Evolutionary conservation across 441 rosid genomes (phyloP), one percentile per base, ranked within the genome.

Genomic region (Erodium trifolium): DNA sequence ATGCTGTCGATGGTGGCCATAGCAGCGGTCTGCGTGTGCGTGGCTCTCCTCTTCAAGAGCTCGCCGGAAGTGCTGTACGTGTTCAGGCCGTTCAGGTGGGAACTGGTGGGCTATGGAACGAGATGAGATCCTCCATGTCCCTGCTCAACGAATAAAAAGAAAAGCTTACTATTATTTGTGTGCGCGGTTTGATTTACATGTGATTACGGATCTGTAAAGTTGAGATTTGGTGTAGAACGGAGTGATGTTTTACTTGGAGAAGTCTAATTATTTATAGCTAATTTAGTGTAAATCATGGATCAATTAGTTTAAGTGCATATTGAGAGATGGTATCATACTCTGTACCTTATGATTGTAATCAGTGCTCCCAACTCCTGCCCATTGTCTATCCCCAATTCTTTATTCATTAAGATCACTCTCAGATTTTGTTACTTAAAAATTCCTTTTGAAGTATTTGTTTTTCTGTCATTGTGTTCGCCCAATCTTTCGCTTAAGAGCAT

Each of bases 71-170:
- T 92, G n/a, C 81, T 87, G 67, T 90, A 80, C 29, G 88, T 88
- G 68, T 86, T 90, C 82, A 88, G 85, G n/a, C 96, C 98, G 7
- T 92, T 92, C 87, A 84, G 96, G 87, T 92, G 96, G 98, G 98
- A 92, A 76, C 60, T 82, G 79, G 59, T 92, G 83, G 88, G 81
- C 39, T 92, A 80, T 34, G 98, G 98, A 81, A 70, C 98, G 37
- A 34, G 37, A 34, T 34, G 37, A 34, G 5, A 34, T 3, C 5
- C 37, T 5, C 37, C 5, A 0, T 34, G 27, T 23, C 27, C 37
- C 37, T 34, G 5, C 5, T 9, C 51, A 45, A 12, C 11, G 13
- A 45, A 45, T 45, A 45, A 45, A 12, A 45, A 45, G 51, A 23
- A 23, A 75, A 85, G 86, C 82, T 88, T 67, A 69, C n/a, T 49